Conservation (phyloP, 2,329 filamentous ascomycete species). For the Oidium heveae region DNA sequence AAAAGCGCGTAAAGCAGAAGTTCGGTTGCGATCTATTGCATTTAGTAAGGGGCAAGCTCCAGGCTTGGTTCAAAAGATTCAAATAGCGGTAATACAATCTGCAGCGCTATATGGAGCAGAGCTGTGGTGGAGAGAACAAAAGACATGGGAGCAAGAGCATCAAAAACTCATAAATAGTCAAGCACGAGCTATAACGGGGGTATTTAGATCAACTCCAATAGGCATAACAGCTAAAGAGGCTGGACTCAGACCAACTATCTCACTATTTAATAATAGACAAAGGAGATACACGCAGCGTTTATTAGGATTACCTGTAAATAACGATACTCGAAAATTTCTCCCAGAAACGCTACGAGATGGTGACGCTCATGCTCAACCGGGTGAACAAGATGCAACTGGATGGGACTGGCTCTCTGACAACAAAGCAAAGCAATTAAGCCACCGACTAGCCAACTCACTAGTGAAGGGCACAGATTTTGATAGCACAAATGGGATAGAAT, state of each 20-base stretch:
- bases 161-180: neutral
- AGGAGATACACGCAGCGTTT: neutral
- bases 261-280: neutral
- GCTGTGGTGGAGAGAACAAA: too few relatives aligned
- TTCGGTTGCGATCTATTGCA: neutral
- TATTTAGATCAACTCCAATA: neutral
- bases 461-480: too few relatives aligned
- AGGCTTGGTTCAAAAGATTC: neutral
- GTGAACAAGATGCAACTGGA: neutral
- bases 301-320: neutral
- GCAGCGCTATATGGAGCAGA: too few relatives aligned
- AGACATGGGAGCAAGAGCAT: too few relatives aligned
- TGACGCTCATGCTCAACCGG: too few relatives aligned
- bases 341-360: too few relatives aligned
- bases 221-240: neutral
- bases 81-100: too few relatives aligned
- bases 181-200: neutral
- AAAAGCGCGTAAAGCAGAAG: neutral
- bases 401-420: neutral
- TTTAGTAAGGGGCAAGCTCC: neutral
- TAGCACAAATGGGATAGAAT: too few relatives aligned
- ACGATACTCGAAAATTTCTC: too few relatives aligned
- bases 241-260: neutral
- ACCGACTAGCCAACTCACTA: neutral
- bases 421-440: neutral